Base-by-base conservation (phyloP, 371 early-diverging fungal species). In the Rhizopus microsporus region DNA sequence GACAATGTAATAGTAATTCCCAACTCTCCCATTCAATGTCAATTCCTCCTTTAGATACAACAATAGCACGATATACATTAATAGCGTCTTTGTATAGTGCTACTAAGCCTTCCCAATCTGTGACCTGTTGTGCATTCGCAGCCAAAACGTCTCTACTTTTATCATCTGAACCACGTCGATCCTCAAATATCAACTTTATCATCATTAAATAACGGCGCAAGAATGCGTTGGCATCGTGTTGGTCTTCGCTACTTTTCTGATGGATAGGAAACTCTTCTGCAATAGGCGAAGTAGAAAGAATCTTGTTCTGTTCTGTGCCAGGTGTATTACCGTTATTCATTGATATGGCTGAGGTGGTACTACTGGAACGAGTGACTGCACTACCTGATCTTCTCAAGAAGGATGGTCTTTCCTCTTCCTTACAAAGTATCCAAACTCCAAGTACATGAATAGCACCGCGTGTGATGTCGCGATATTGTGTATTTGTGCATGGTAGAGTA, bases 361-460 rank as follows among this genome's bases (percentile, higher is more conserved):
- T 72, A 46, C 70, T 74, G 30, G 78, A 77, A 6, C 72, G 63
- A 13, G 70, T 71, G 12, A 69, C 68, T 4, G 70, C 54, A 35
- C 73, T 67, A 37, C 61, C 68, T 13, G 72, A 66, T 48, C 81
- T 63, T 34, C 86, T 72, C n/a, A 89, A 64, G 49, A 88, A 88
- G 0, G 76, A 70, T 2, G 89, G 87, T 0, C 88, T 75, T 57
- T 88, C 87, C 16, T 88, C 86, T 62, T 87, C 88, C 31, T 71
- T 77, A 37, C 86, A 82, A 16, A 88, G 67, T 44, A 83, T 80
- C 91, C 90, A 90, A 0, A 83, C 82, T 2, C 89, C 83, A 7
- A 92, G 59, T n/a, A 92, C 81, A 64, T 84, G 88, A 30, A 89
- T 73, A 0, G 88, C 86, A 4, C 87, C 84, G 4, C 89, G 78